Percentiles rank a stretch among this genome's conserved stretches.
Conservation (phyloP, 306 rosid genomes). For the Sicyos baderoa region DNA sequence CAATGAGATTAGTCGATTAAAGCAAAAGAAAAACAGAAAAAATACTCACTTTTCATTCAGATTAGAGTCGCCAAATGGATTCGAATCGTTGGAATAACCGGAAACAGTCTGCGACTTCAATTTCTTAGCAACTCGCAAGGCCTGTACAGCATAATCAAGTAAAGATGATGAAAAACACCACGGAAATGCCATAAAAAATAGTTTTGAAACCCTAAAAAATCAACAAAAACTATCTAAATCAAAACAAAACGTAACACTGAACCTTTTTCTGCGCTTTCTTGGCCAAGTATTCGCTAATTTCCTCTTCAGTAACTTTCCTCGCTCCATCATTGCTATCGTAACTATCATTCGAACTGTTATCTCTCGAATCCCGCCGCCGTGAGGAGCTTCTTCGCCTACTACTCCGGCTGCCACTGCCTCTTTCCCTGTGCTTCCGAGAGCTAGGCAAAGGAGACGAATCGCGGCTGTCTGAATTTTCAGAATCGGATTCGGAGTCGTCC, state of each 20-base stretch:
- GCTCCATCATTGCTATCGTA: conserved; percentile 36
- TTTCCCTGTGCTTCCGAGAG: conserved; percentile 30
- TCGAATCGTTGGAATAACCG: conserved; percentile 82
- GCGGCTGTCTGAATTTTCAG: conserved; percentile 32
- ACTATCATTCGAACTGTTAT: conserved; percentile 28
- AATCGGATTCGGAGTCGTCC: conserved; percentile 35
- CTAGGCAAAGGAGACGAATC: conserved; percentile 30
- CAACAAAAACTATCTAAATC: too few species aligned
- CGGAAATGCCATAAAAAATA: not conserved
- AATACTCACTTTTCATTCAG: conserved; percentile 67
- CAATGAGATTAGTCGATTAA: not conserved
- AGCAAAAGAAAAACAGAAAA: not conserved
- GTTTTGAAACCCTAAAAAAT: not conserved
- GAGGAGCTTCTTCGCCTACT: conserved; percentile 32
- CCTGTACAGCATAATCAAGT: conserved; percentile 30
- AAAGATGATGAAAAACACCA: not conserved
- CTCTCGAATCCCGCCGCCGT: conserved; percentile 31
- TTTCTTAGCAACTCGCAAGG: conserved; percentile 56
- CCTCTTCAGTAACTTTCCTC: conserved; percentile 51
- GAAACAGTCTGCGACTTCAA: conserved; percentile 59
- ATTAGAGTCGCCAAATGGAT: conserved; percentile 93
- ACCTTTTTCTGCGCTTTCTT: conserved; percentile 85
- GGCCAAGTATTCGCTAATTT: conserved; percentile 59
- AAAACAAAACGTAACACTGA: not conserved
- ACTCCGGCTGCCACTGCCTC: conserved; percentile 25